Conservation (phyloP, 768 basidiomycete species). For the Leucocoprinus sp. region DNA sequence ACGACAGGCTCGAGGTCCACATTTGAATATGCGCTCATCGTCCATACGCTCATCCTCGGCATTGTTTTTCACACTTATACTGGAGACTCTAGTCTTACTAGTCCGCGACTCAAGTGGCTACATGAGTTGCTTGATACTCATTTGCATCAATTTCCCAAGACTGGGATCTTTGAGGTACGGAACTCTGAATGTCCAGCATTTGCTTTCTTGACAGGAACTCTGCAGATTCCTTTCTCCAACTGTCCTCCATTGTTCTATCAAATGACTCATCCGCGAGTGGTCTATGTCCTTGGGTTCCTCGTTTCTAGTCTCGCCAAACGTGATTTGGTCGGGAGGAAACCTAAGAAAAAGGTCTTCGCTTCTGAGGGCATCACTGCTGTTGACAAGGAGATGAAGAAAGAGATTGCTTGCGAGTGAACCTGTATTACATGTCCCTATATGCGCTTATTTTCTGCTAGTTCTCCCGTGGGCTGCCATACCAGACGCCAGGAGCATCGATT, state of each 20-base stretch:
- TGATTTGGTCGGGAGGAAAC: constrained; percentile 66
- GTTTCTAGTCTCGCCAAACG: constrained; percentile 60
- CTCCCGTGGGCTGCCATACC: constrained; percentile 44
- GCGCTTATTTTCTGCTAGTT: constrained; percentile 27
- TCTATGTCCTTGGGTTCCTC: constrained; percentile 60
- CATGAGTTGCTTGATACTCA: constrained; percentile 57
- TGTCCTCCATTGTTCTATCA: constrained; percentile 44
- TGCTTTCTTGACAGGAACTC: constrained; percentile 13
- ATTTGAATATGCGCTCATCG: constrained; percentile 26
- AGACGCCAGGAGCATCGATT: constrained; percentile 42
- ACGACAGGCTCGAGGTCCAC: neutral
- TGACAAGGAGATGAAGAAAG: constrained; percentile 37
- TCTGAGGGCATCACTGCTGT: constrained; percentile 47
- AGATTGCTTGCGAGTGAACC: constrained; percentile 28
- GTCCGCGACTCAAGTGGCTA: constrained; percentile 45
- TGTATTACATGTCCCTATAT: neutral
- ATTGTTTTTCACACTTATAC: constrained; percentile 55
- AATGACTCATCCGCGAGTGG: constrained; percentile 58
- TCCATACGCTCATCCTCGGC: constrained; percentile 57
- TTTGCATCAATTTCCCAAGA: constrained; percentile 19
- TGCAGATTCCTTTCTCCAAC: constrained; percentile 27
- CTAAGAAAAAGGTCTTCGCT: constrained; percentile 66
- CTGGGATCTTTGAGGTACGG: constrained; percentile 28
- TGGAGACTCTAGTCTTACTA: constrained; percentile 39
- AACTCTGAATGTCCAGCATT: constrained; percentile 1